phyloP scores from a whole-genome alignment of 495 filamentous ascomycete species.

The Xylaria telfairii region DNA sequence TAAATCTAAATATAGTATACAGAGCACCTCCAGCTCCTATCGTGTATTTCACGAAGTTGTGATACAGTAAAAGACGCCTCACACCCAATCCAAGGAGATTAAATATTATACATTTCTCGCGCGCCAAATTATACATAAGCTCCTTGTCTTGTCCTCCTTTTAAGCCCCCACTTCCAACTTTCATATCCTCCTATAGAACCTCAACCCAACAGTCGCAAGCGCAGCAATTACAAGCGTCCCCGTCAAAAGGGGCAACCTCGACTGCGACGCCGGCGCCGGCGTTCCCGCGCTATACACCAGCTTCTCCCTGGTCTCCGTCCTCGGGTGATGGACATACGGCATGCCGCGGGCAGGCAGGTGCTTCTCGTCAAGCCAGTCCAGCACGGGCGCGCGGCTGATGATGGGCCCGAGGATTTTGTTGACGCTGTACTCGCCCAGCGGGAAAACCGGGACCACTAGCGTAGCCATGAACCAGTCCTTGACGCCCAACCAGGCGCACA shows the following conservation, averaged over 20 bases:
- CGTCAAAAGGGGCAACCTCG: constrained; percentile 11
- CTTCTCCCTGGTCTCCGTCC: not conserved
- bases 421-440: constrained; percentile 12
- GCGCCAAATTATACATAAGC: not conserved
- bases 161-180: no score
- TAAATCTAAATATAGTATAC: not conserved
- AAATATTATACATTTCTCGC: not conserved
- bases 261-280: not conserved
- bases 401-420: constrained; percentile 25
- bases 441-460: constrained; percentile 28
- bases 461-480: constrained; percentile 31
- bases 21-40: not conserved
- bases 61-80: not conserved
- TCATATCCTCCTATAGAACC: constrained; percentile 16
- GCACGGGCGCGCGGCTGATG: constrained; percentile 30
- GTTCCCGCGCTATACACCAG: not conserved
- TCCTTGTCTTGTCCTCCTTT: no score
- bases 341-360: not conserved
- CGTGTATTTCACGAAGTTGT: not conserved
- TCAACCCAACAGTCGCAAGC: constrained; percentile 5
- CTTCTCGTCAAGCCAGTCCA: constrained; percentile 36
- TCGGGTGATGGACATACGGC: constrained; percentile 12
- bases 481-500: constrained; percentile 25
- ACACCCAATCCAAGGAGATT: not conserved
- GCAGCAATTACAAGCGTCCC: constrained; percentile 8